A percentile compares a stretch with the other conserved stretches of the same genome.
Conservation (phyloP, 352 stramenopile species). For the Globisporangium splendens region DNA sequence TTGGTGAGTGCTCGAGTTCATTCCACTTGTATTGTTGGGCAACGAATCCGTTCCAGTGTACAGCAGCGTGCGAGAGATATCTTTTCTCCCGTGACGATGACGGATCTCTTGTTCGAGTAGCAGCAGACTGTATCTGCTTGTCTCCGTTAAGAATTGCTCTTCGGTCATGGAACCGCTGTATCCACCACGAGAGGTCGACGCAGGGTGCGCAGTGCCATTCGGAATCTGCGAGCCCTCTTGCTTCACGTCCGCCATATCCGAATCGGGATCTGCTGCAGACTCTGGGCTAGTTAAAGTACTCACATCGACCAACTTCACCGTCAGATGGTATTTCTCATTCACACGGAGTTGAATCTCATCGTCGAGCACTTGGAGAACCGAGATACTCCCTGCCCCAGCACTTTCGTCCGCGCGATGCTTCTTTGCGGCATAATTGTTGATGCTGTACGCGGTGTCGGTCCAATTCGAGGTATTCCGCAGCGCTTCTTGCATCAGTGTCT, state of each 20-base stretch:
- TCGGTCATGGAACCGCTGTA: conserved; percentile 3
- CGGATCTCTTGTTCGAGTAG: conserved; percentile 83
- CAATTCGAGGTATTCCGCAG: conserved; percentile 61
- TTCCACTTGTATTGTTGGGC: not conserved
- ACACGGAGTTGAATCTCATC: conserved; percentile 78
- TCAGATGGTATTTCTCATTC: conserved; percentile 69
- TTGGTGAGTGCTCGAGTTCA: conserved; percentile 7
- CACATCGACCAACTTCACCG: conserved; percentile 67
- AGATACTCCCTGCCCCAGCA: conserved; percentile 36
- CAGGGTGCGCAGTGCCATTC: conserved; percentile 14
- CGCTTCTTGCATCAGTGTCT: conserved; percentile 80
- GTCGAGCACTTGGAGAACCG: conserved; percentile 75
- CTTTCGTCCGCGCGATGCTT: conserved; percentile 45
- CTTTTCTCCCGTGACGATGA: conserved; percentile 64
- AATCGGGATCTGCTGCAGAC: not conserved
- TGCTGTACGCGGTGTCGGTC: conserved; percentile 65
- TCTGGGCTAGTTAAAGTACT: conserved; percentile 29
- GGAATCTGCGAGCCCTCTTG: conserved; percentile 14
- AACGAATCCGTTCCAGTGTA: conserved; percentile 31
- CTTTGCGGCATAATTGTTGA: conserved; percentile 54
- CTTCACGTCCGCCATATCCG: conserved; percentile 20
- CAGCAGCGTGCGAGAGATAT: conserved; percentile 59
- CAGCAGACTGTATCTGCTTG: conserved; percentile 62
- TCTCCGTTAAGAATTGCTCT: conserved; percentile 53
- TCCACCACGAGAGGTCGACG: not conserved